Percentiles rank a stretch among this genome's conserved stretches.
Conservation (phyloP, 306 rosid genomes). For the Cucurbita ficifolia region DNA sequence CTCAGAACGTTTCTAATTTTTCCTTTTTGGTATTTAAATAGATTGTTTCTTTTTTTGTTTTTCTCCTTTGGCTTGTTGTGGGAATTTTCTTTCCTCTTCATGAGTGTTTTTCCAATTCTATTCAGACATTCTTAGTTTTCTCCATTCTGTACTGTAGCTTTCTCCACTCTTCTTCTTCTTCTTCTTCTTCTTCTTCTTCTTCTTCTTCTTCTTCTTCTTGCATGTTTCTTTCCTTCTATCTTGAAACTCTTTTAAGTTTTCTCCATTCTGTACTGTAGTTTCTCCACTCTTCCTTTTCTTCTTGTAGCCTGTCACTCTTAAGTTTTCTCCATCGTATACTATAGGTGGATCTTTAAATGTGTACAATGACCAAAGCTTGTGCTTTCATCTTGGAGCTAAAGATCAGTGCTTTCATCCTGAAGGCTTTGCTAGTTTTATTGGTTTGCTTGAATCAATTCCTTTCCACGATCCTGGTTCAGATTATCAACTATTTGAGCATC, state of each 20-base stretch:
- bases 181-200: not conserved
- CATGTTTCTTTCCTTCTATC: conserved; percentile 2
- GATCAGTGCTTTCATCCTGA: conserved; percentile 75
- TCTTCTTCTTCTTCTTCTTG: not conserved
- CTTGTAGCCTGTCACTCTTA: not conserved
- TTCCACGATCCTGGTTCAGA: conserved; percentile 47
- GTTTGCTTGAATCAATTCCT: conserved; percentile 85
- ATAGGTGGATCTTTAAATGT: conserved; percentile 53
- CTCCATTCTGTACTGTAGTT: conserved; percentile 25
- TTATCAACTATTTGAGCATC: conserved; percentile 51
- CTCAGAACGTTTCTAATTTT: not conserved
- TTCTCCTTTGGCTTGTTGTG: not conserved
- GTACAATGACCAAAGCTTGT: conserved; percentile 52
- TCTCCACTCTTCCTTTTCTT: not conserved
- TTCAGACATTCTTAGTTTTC: not conserved
- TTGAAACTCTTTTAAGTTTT: not conserved
- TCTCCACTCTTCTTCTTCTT: not conserved
- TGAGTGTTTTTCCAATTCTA: not conserved
- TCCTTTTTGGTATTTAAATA: not conserved
- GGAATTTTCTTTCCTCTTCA: not conserved
- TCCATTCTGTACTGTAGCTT: conserved; percentile 15
- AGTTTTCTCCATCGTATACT: conserved; percentile 10
- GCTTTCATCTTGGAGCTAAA: conserved; percentile 52
- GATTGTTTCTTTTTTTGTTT: not conserved
- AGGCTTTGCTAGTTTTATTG: conserved; percentile 68